Base-by-base conservation (phyloP, 164 flowering plant genomes). In the Vitis cinerea region DNA sequence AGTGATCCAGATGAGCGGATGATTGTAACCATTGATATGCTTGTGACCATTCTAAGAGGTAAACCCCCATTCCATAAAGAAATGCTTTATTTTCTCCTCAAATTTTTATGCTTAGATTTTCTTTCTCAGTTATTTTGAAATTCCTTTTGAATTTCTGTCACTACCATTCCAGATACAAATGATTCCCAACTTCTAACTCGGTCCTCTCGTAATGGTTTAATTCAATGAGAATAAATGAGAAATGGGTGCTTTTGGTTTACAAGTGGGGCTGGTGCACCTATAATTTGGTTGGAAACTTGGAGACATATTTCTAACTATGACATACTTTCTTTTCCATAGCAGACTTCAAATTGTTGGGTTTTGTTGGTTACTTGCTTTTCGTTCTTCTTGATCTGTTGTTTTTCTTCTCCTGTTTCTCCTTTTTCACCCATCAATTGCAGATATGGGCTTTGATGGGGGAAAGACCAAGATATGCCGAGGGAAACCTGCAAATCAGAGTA, bases 401-500 rank as follows among this genome's bases (percentile, higher is more conserved):
- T 13, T 55, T 59, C 15, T 17, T 14, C 48, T 57, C 62, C 27
- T 23, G 27, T 51, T 63, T 72, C n/a, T 48, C 62, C 61, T 7
- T 31, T 23, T 73, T 19, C 59, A 2, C 13, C 50, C 4, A 14
- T 62, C 63, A 9, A 50, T 71, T 74, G 71, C 84, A 91, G 97
- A 63, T n/a, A 82, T 76, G 82, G 92, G 92, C 12, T 83, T 82
- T 72, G 73, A 62, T 61, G 75, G 59, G 30, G 84, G 76, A 55
- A 85, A 73, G 56, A 30, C 71, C 61, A 81, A 81, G 75, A 80
- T 89, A 0, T 79, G 77, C 56, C 74, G 63, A 50, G 94, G 92
- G 37, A 87, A 77, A 71, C 83, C 91, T 67, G 86, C 84, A 17
- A 83, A 87, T 67, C 85, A 84, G 48, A 82, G 93, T 66, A 69